Percentiles rank a stretch among this genome's conserved stretches.
Evolutionary conservation across 192 early-diverging fungal species (phyloP).

Genomic region (Cladochytrium replicatum): DNA sequence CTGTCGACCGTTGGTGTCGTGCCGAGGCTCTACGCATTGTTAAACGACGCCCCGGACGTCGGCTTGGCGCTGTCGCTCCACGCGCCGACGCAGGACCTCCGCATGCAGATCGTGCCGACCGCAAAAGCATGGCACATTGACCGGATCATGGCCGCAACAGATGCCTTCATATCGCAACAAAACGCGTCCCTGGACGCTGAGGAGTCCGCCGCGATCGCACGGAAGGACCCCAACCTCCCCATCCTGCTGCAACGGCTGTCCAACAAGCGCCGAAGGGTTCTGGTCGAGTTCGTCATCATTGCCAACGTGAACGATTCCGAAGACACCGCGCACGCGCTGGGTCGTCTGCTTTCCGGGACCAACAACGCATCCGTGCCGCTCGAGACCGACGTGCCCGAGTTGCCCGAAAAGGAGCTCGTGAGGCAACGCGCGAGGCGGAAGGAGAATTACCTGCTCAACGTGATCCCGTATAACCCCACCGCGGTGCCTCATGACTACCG

Average conservation of each 20-base stretch:
- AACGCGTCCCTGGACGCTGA: conserved; percentile 17
- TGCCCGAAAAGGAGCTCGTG: no score
- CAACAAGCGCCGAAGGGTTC: conserved; percentile 25
- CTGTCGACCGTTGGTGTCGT: conserved; percentile 49
- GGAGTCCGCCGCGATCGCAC: not conserved
- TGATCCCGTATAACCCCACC: conserved; percentile 50
- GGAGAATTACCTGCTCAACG: conserved; percentile 42
- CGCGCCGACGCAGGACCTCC: conserved; percentile 40
- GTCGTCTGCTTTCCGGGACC: conserved; percentile 28
- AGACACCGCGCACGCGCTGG: conserved; percentile 34
- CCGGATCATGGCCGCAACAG: conserved; percentile 32
- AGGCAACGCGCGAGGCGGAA: no score
- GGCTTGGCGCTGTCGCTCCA: conserved; percentile 46
- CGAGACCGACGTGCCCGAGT: no score
- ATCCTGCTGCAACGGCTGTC: no score
- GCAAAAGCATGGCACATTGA: conserved; percentile 39
- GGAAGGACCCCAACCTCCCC: not conserved
- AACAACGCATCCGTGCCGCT: no score
- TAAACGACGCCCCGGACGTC: conserved; percentile 33
- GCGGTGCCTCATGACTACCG: conserved; percentile 37
- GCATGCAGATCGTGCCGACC: conserved; percentile 43
- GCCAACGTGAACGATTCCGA: conserved; percentile 34
- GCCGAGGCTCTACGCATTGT: conserved; percentile 33
- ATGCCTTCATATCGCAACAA: conserved; percentile 38
- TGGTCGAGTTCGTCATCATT: conserved; percentile 48